Evolutionary conservation across 2,329 filamentous ascomycete species (phyloP), one percentile per base, ranked within the genome.

Genomic region (Aspergillus flavus): DNA sequence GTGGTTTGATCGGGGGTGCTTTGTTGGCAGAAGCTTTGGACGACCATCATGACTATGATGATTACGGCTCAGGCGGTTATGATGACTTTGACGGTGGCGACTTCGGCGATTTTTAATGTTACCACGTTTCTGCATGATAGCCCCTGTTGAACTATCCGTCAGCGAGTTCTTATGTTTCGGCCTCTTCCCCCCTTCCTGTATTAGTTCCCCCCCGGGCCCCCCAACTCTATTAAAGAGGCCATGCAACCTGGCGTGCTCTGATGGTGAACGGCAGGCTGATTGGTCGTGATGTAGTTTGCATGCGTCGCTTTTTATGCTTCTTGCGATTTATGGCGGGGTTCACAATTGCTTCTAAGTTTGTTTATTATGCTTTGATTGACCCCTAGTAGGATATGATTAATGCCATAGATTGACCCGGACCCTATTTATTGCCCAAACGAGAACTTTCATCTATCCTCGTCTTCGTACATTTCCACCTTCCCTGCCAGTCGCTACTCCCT

Each of bases 1-100:
- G 90, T 66, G 93, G 93, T 76, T 73, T 97, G 74, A 71, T 97
- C 1, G 94, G 93, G 69, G 93, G 93, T 61, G 86, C 87, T 65
- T 66, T 96, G 71, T 78, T 96, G 36, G 89, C 84, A 2, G 83
- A 90, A 72, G 89, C 89, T 1, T 83, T 94, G 57, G 80, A 91
- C 6, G 85, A 86, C 34, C 89, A 87, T 69, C 69, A 84, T 57
- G 59, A 77, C 41, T 64, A 78, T 68, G 66, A 72, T 64, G 66
- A 68, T 61, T 55, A 39, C n/a, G 52, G 52, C 12, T 14, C 48
- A 39, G 52, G 48, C 9, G 48, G 48, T 32, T 52, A 52, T 52
- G 69, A 72, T 64, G 65, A 75, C 54, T 69, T 68, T 61, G 73
- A 70, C 26, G 73, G 68, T 43, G 71, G 69, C 58, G 73, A 72